Evolutionary conservation across 768 basidiomycete genomes (phyloP), one percentile per base, ranked within the genome.

Genomic region (Xerocomellus amylosporus): DNA sequence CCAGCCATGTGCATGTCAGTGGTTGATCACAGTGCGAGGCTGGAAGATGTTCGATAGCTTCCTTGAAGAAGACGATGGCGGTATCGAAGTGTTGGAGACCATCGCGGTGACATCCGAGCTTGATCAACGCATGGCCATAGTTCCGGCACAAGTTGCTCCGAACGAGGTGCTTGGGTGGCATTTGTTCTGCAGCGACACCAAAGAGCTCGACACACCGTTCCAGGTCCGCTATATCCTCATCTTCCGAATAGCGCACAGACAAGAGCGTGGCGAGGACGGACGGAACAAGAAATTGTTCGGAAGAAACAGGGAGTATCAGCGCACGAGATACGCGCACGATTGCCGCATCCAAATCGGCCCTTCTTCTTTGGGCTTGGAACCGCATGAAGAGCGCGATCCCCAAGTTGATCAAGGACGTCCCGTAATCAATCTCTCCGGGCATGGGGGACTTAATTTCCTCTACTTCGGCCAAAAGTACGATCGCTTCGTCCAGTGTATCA

Each of bases 401-500:
- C 42, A 69, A 38, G 37, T 64, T 54, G 24, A 47, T 22, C 33
- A 62, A 53, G 15, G 30, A 45, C 0, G 8, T n/a, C 36, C 44
- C 53, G 52, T 56, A 55, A 19, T 60, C 46, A 2, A 30, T 3
- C 2, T 58, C 45, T 12, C 51, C 36, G 2, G 58, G 46, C 2
- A 43, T 46, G 4, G 7, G 7, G 9, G 67, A 42, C 31, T 59
- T 31, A 3, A 52, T 26, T 22, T 57, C 62, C 22, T 65, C 63
- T 1, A 49, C 63, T 28, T 62, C 58, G n/a, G 56, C 30, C 36
- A 69, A 42, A 19, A 59, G 54, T 5, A 63, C 58, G 38, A 71
- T 62, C 3, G 60, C 56, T 34, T 64, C 62, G 15, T 72, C 65
- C 22, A 71, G 49, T 5, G 38, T 46, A 40, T 58, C 61, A 4